phyloP scores from a whole-genome alignment of 1,284 basidiomycete species.

The Naganishia sp. region DNA sequence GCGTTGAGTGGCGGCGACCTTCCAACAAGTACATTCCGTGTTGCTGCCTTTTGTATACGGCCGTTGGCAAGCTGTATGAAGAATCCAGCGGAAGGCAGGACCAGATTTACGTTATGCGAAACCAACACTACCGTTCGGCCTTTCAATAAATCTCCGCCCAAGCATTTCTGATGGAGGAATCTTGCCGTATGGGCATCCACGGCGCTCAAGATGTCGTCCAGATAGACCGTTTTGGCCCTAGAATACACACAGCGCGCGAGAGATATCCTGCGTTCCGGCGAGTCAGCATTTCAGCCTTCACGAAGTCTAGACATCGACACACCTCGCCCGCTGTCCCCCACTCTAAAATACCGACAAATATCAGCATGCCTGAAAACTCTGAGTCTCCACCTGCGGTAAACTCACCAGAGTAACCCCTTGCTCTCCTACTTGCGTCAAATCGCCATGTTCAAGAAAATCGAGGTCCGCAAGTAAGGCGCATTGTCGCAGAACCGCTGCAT shows the following conservation, averaged over 20 bases:
- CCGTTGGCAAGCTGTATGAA: conserved; percentile 61
- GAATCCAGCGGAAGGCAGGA: conserved; percentile 36
- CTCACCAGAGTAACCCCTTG: conserved; percentile 68
- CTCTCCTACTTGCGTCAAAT: conserved; percentile 77
- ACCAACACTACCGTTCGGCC: conserved; percentile 71
- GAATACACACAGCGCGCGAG: conserved; percentile 79
- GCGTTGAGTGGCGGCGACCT: neutral
- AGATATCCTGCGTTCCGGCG: conserved; percentile 60
- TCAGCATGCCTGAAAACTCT: neutral
- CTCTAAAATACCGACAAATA: conserved; percentile 31
- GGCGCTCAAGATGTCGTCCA: conserved; percentile 52
- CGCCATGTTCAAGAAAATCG: conserved; percentile 47
- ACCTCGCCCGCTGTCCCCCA: conserved; percentile 61
- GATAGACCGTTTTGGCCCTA: conserved; percentile 64
- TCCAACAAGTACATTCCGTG: neutral
- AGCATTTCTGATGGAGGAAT: conserved; percentile 47
- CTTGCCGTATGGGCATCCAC: conserved; percentile 54
- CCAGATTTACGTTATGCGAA: conserved; percentile 67
- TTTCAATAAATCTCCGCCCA: conserved; percentile 58
- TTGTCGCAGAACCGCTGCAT: conserved; percentile 46
- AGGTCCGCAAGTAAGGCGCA: conserved; percentile 49
- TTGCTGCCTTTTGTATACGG: conserved; percentile 9
- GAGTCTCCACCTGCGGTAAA: conserved; percentile 33
- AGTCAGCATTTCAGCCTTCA: neutral
- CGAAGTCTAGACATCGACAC: neutral